A percentile compares a stretch with the other conserved stretches of the same genome.
Evolutionary conservation across 2,329 filamentous ascomycete species (phyloP).

Genomic region (Hypoxylon sp.): DNA sequence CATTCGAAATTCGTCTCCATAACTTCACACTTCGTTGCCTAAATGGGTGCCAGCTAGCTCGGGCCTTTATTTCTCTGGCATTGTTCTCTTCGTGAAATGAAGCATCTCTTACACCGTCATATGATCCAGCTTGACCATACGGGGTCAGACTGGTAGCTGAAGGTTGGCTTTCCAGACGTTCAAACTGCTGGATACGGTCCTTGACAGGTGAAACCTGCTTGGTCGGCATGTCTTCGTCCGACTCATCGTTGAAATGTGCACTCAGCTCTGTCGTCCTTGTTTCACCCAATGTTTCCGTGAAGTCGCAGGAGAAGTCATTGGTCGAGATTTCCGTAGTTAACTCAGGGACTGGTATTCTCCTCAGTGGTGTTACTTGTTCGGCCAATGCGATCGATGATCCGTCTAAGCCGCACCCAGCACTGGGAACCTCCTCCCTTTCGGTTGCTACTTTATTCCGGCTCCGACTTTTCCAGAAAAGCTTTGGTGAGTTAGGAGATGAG

Average conservation of each 20-base stretch:
- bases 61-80: conserved; percentile 7
- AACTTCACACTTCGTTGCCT: conserved; percentile 38
- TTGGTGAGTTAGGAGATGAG: conserved; percentile 36
- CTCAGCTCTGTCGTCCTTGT: background rate
- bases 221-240: background rate
- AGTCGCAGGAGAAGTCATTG: conserved; percentile 44
- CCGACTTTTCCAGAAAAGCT: conserved; percentile 35
- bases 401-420: background rate
- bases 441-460: conserved; percentile 23
- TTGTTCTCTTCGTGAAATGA: conserved; percentile 9
- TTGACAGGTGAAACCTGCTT: conserved; percentile 44
- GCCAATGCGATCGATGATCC: conserved; percentile 25
- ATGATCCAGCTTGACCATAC: conserved; percentile 14
- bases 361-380: conserved; percentile 13
- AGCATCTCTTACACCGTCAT: conserved; percentile 11
- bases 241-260: conserved; percentile 4
- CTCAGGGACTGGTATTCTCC: conserved; percentile 37
- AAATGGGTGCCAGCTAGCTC: conserved; percentile 37
- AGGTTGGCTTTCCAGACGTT: conserved; percentile 37
- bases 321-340: conserved; percentile 44
- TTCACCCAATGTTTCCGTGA: conserved; percentile 26
- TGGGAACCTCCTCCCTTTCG: conserved; percentile 3
- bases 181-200: conserved; percentile 44
- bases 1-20: conserved; percentile 45
- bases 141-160: conserved; percentile 4